Evolutionary conservation across 257 asterid species (phyloP).

Genomic region (Nicotiana tabacum): DNA sequence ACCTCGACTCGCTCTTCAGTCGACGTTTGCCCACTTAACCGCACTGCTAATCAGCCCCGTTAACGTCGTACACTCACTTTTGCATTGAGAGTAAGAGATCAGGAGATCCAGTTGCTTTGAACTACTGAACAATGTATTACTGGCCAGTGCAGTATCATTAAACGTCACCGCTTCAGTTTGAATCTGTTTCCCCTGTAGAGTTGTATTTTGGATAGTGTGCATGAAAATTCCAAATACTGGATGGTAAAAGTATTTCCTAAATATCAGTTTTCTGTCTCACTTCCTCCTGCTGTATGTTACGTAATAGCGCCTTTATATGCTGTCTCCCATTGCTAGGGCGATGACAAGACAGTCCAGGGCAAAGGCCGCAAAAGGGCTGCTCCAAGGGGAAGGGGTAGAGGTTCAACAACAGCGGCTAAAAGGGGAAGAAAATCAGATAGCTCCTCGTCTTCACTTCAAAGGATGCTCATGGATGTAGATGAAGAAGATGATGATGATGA

Average conservation of each 20-base stretch:
- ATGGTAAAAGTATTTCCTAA: not conserved
- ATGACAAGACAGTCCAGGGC: conserved; percentile 38
- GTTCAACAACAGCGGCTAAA: conserved; percentile 58
- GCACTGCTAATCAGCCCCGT: not conserved
- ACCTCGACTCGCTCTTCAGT: not conserved
- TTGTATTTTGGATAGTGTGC: not conserved
- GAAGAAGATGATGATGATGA: conserved; percentile 65
- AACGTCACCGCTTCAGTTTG: not conserved
- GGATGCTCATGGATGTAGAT: conserved; percentile 57
- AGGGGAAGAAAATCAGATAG: conserved; percentile 74
- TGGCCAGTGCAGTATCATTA: not conserved
- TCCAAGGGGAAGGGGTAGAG: conserved; percentile 83
- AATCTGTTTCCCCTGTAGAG: not conserved
- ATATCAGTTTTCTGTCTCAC: not conserved
- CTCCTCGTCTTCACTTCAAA: conserved; percentile 69
- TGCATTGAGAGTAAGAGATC: not conserved
- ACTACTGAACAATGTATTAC: not conserved
- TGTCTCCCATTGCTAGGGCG: conserved; percentile 43
- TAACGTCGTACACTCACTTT: not conserved
- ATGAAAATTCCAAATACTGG: not conserved
- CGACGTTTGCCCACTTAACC: not conserved
- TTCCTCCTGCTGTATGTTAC: not conserved
- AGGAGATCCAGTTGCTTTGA: not conserved
- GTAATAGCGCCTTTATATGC: not conserved
- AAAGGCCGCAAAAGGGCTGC: conserved; percentile 89